Evolutionary conservation across 257 asterid species (phyloP).

Genomic region (Solanum habrochaites): DNA sequence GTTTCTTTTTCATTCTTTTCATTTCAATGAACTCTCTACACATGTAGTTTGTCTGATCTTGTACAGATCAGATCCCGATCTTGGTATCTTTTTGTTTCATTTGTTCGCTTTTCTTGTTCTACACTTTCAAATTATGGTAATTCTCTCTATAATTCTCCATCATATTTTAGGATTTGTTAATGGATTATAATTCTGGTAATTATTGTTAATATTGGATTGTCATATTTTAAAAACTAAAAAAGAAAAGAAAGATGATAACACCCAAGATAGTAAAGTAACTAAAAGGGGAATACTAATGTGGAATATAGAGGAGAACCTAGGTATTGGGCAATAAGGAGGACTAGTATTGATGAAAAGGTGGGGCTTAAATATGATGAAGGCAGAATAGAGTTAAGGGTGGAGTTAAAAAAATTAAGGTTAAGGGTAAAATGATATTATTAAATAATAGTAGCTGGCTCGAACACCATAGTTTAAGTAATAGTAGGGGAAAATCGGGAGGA

Average conservation of each 20-base stretch:
- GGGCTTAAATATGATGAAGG: neutral
- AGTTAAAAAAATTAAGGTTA: neutral
- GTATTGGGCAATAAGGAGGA: neutral
- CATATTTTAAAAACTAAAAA: neutral
- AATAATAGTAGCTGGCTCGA: neutral
- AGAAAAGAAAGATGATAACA: neutral
- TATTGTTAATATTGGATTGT: neutral
- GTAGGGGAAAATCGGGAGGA: neutral
- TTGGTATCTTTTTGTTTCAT: neutral
- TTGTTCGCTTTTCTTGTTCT: neutral
- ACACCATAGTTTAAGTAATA: neutral
- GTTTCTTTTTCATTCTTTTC: conserved; percentile 17
- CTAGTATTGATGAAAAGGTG: neutral
- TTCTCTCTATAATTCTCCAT: neutral
- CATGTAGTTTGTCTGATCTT: neutral
- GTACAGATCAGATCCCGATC: conserved; percentile 1
- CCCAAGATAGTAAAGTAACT: neutral
- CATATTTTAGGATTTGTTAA: neutral
- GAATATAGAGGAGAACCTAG: neutral
- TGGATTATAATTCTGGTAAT: neutral
- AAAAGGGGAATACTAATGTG: neutral
- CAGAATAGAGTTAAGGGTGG: neutral
- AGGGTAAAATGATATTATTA: neutral
- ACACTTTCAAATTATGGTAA: neutral
- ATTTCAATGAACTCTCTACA: neutral